Conservation (phyloP, 768 basidiomycete genomes). For the Lentinula edodes region DNA sequence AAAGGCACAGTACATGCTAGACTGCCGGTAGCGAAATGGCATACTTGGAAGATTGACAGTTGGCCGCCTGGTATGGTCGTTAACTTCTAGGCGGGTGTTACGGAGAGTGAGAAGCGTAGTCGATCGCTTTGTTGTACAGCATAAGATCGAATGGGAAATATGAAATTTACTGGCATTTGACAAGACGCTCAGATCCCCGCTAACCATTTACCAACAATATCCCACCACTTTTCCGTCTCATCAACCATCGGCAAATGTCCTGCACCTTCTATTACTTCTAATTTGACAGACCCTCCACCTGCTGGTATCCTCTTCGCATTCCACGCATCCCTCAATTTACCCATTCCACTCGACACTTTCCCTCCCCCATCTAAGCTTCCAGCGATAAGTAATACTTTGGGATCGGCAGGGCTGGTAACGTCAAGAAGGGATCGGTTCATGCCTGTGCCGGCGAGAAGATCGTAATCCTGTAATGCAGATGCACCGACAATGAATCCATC, state of each 20-base stretch:
- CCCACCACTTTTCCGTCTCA: conserved; percentile 35
- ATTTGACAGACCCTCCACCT: conserved; percentile 19
- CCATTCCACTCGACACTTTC: conserved; percentile 35
- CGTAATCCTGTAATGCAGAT: conserved; percentile 38
- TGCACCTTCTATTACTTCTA: conserved; percentile 28
- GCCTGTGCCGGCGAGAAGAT: conserved; percentile 21
- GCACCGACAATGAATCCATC: conserved; percentile 43
- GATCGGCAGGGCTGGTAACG: background rate
- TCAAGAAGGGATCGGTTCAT: conserved; percentile 4
- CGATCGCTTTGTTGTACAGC: too few relatives aligned
- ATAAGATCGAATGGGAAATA: too few relatives aligned
- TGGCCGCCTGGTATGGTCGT: too few relatives aligned
- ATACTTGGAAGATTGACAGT: too few relatives aligned
- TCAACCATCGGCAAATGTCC: conserved; percentile 54
- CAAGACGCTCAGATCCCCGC: background rate
- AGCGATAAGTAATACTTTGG: conserved; percentile 31
- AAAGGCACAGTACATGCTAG: too few relatives aligned
- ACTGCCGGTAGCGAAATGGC: too few relatives aligned
- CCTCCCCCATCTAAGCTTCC: conserved; percentile 45
- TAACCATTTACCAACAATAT: conserved; percentile 17
- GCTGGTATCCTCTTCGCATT: conserved; percentile 13
- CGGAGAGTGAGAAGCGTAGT: too few relatives aligned
- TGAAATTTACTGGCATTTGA: too few relatives aligned
- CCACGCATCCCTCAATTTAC: conserved; percentile 29
- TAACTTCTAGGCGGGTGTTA: too few relatives aligned